Conservation (phyloP, 352 stramenopile genomes). For the Phytophthora fragariaefolia region DNA sequence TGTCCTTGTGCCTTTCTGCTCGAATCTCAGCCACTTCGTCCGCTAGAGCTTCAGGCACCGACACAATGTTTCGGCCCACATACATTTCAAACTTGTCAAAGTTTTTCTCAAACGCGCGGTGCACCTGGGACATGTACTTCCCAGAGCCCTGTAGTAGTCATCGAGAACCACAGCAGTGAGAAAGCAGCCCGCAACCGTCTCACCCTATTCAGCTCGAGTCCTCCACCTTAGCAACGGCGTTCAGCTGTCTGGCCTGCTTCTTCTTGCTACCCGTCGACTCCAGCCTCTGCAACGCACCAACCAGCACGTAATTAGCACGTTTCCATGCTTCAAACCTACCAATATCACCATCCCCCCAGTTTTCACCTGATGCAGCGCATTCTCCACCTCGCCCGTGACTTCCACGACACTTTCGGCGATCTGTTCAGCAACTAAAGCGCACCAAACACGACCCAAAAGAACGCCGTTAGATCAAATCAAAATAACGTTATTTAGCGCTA, state of each 20-base stretch:
- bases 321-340: neutral
- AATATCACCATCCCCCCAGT: neutral
- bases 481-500: neutral
- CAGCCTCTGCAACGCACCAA: constrained; percentile 35
- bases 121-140: constrained; percentile 69
- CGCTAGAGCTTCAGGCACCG: constrained; percentile 50
- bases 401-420: constrained; percentile 56
- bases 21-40: constrained; percentile 55
- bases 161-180: constrained; percentile 1
- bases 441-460: neutral
- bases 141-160: constrained; percentile 46
- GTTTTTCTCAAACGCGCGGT: constrained; percentile 76
- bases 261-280: constrained; percentile 63
- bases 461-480: neutral
- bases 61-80: constrained; percentile 77
- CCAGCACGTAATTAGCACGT: neutral
- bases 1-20: constrained; percentile 30
- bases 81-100: constrained; percentile 89
- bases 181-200: neutral
- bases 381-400: constrained; percentile 72
- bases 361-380: constrained; percentile 65
- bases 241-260: constrained; percentile 67
- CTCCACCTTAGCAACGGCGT: constrained; percentile 66
- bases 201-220: neutral
- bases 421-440: constrained; percentile 45